phyloP scores from a whole-genome alignment of 352 stramenopile species.

The Peronospora destructor region DNA sequence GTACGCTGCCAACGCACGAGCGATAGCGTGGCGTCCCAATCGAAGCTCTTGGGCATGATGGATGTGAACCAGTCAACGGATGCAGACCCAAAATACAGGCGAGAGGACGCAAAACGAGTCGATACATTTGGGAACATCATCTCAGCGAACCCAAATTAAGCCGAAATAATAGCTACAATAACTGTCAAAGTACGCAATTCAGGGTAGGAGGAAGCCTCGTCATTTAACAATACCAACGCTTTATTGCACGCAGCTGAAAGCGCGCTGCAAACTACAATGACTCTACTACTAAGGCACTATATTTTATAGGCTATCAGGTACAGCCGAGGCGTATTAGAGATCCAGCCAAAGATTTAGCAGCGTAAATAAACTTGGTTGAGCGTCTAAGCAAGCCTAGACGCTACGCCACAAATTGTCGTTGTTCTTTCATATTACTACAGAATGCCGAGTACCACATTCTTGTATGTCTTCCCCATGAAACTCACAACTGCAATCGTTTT shows the following conservation, averaged over 20 bases:
- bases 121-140: no score
- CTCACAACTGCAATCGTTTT: conserved; percentile 65
- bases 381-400: background rate
- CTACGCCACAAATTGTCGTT: conserved; percentile 4
- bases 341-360: conserved; percentile 15
- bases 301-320: background rate
- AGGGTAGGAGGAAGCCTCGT: no score
- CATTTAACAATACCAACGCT: no score
- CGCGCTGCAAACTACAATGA: no score
- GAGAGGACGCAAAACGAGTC: background rate
- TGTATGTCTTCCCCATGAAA: conserved; percentile 59
- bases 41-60: conserved; percentile 15
- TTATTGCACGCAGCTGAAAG: no score
- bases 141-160: background rate
- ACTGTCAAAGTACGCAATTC: no score
- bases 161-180: no score
- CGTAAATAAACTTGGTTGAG: conserved; percentile 11
- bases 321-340: no score
- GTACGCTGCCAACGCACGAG: conserved; percentile 62
- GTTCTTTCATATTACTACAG: conserved; percentile 19
- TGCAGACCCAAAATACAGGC: background rate
- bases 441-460: conserved; percentile 50
- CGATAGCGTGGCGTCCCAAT: conserved; percentile 45
- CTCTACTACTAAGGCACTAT: background rate
- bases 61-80: conserved; percentile 31